These are phyloP conservation scores for Solanum chiquidenum DNA, from an alignment of 257 asterid genomes.

Conservation along the genomic window DNA sequence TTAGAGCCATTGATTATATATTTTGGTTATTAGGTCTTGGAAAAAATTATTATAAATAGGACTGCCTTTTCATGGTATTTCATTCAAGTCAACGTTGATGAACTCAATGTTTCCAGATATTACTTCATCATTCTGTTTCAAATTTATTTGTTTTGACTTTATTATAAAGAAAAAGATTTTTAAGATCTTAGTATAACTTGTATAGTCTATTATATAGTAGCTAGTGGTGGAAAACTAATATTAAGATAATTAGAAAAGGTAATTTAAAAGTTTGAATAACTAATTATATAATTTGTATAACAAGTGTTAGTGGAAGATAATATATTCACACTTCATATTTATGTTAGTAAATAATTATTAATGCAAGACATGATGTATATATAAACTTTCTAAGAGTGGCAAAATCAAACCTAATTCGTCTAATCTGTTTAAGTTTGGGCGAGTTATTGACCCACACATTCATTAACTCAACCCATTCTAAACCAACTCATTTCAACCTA, in stretches of 20 bases:
- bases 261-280: background rate
- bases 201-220: background rate
- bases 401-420: too few species aligned
- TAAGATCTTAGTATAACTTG: background rate
- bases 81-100: background rate
- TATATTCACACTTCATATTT: too few species aligned
- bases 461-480: too few species aligned
- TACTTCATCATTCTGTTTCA: background rate
- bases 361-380: too few species aligned
- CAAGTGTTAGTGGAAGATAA: too few species aligned
- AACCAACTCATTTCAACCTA: too few species aligned
- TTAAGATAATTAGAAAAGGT: background rate
- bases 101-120: background rate
- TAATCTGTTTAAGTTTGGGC: too few species aligned
- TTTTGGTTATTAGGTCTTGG: slow-evolving; percentile 3
- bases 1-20: background rate
- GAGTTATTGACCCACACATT: too few species aligned
- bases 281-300: background rate
- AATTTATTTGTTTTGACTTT: background rate
- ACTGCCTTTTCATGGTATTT: slow-evolving; percentile 16
- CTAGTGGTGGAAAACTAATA: background rate
- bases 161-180: background rate
- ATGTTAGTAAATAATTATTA: too few species aligned
- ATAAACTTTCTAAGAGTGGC: too few species aligned
- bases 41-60: slow-evolving; percentile 6